Evolutionary conservation across 2,329 filamentous ascomycete genomes (phyloP).

Genomic region (Venturiaceae sp.): DNA sequence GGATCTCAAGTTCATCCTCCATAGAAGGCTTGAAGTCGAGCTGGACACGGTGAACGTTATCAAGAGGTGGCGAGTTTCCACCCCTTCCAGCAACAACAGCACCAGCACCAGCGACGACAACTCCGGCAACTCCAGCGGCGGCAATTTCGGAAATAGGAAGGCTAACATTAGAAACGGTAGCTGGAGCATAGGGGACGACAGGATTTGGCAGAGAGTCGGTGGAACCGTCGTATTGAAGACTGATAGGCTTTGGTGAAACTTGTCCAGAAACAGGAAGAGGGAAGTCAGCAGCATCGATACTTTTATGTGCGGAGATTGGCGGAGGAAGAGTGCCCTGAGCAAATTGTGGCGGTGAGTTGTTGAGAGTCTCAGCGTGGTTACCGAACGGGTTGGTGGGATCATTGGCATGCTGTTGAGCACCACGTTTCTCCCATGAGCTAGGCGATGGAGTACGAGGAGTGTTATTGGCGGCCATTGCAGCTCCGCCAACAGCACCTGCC

Average conservation of each 20-base stretch:
- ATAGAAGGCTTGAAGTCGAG: conserved; percentile 90
- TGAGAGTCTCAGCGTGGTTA: conserved; percentile 41
- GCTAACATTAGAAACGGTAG: conserved; percentile 10
- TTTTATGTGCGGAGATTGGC: neutral
- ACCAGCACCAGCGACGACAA: conserved; percentile 29
- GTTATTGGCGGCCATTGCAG: conserved; percentile 11
- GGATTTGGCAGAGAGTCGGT: neutral
- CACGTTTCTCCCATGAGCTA: conserved; percentile 30
- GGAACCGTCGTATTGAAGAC: neutral
- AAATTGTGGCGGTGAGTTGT: conserved; percentile 11
- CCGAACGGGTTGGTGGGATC: conserved; percentile 64
- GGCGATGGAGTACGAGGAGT: conserved; percentile 6
- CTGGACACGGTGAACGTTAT: conserved; percentile 82
- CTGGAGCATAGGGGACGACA: conserved; percentile 10
- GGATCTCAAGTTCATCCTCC: conserved; percentile 80
- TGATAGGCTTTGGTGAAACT: neutral
- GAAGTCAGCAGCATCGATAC: conserved; percentile 26
- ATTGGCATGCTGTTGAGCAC: conserved; percentile 21
- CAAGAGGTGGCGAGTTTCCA: conserved; percentile 36
- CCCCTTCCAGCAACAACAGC: conserved; percentile 40
- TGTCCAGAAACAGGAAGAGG: conserved; percentile 13
- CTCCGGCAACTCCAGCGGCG: conserved; percentile 25
- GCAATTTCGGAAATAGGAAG: conserved; percentile 23
- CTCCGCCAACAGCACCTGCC: conserved; percentile 12
- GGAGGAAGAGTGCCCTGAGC: conserved; percentile 14